phyloP scores from a whole-genome alignment of 331 rosid genomes.

The Prunus yedoensis region DNA sequence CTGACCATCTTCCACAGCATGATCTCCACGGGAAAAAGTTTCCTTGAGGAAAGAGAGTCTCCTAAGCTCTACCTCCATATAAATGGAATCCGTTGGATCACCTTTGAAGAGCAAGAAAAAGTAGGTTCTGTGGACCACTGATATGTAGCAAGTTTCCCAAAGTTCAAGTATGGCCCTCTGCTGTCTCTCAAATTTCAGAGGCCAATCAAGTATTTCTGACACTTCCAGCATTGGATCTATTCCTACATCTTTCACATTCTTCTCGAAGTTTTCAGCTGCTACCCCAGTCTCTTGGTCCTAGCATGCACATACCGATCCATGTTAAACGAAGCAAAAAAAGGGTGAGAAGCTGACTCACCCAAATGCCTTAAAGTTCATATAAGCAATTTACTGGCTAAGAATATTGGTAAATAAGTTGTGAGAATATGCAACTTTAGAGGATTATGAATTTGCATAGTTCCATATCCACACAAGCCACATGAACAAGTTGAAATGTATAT shows the following conservation, averaged over 20 bases:
- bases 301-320: conserved; percentile 22
- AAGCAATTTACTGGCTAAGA: not conserved
- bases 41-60: conserved; percentile 79
- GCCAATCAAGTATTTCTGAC: conserved; percentile 69
- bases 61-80: conserved; percentile 91
- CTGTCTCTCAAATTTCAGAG: conserved; percentile 72
- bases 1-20: conserved; percentile 51
- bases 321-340: conserved; percentile 19
- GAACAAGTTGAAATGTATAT: not conserved
- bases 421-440: not conserved
- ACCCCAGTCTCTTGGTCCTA: conserved; percentile 50
- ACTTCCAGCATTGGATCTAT: conserved; percentile 60
- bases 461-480: conserved; percentile 1
- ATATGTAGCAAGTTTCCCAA: conserved; percentile 86
- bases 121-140: conserved; percentile 93
- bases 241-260: conserved; percentile 56
- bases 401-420: not conserved
- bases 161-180: conserved; percentile 74
- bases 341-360: not conserved
- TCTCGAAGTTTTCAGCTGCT: conserved; percentile 27
- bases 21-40: conserved; percentile 61
- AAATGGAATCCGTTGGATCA: conserved; percentile 86
- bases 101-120: conserved; percentile 93
- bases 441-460: not conserved
- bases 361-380: not conserved